Evolutionary conservation across 208 protist genomes (phyloP), one percentile per base, ranked within the genome.

Genomic region (Trypanosoma vivax): DNA sequence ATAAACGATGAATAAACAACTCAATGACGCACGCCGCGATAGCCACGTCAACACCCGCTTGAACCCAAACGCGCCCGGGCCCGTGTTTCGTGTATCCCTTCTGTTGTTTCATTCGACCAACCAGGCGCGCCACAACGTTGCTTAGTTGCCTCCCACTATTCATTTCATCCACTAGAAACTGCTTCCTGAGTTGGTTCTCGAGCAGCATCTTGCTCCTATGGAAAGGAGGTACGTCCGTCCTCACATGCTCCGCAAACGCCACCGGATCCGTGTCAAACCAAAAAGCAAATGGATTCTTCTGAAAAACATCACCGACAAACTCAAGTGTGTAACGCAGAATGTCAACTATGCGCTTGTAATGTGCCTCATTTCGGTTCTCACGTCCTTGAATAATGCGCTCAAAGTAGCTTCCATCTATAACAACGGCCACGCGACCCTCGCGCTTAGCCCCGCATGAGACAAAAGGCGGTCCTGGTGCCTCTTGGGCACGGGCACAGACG

Each of bases 371-470:
- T 21, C 57, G 51, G 34, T 60, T 64, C 14, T 69, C 56, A 33
- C 70, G 31, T 13, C 51, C 50, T 31, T 54, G 34, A 2, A 94
- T 41, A 55, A 79, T 81, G 16, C 78, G 86, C 60, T 90, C 86
- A 68, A 94, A 94, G 61, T 90, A 94, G 6, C 78, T 63, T 2
- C 86, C 86, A 42, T 94, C 86, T 40, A 94, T 80, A 29, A 94
- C 70, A 4, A 94, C 74, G 13, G 71, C 77, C 18, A 90, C 86
- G 7, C 79, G 68, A 5, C 72, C 72, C 0, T 71, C 61, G 30
- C 60, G 65, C 38, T 55, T 54, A 3, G 29, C 28, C 14, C 50
- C 48, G 21, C 61, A 61, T 24, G 69, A 50, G 21, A 59, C 50
- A 70, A 84, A 91, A 14, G 60, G 39, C 27, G 68, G 71, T 28